phyloP scores from a whole-genome alignment of 148 eudicot genomes.

The Pouteria glomerata region DNA sequence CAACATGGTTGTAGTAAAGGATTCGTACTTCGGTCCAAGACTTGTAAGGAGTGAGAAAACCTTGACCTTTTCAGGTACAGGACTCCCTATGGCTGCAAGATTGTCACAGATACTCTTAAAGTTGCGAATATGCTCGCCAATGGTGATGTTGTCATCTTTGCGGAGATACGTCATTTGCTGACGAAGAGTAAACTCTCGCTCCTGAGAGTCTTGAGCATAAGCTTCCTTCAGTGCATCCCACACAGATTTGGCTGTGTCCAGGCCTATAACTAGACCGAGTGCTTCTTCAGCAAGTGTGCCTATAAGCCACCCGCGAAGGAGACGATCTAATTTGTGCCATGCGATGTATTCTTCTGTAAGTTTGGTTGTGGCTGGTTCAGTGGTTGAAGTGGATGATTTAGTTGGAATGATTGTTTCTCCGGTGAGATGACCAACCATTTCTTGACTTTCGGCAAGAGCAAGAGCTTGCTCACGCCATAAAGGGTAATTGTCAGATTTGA shows the following conservation, averaged over 20 bases:
- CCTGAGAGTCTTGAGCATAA: not conserved
- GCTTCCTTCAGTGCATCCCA: not conserved
- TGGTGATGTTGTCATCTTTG: not conserved
- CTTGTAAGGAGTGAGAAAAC: not conserved
- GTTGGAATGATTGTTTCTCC: not conserved
- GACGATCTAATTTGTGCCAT: not conserved
- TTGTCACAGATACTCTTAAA: not conserved
- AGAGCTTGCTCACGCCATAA: not conserved
- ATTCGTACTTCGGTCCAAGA: not conserved
- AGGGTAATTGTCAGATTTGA: not conserved
- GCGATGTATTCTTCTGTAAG: not conserved
- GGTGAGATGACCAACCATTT: not conserved
- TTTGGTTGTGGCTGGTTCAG: not conserved
- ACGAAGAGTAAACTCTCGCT: not conserved
- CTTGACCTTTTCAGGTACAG: not conserved
- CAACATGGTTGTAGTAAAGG: not conserved
- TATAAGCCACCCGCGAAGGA: not conserved
- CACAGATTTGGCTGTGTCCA: not conserved
- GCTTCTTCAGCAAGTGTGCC: not conserved
- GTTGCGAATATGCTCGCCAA: not conserved
- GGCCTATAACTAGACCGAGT: not conserved
- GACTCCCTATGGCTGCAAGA: not conserved
- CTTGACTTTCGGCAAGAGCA: not conserved
- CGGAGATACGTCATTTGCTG: not conserved
- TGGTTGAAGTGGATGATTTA: not conserved